Evolutionary conservation across 345 rosid species (phyloP), one percentile per base, ranked within the genome.

Genomic region (Turnera subulata): DNA sequence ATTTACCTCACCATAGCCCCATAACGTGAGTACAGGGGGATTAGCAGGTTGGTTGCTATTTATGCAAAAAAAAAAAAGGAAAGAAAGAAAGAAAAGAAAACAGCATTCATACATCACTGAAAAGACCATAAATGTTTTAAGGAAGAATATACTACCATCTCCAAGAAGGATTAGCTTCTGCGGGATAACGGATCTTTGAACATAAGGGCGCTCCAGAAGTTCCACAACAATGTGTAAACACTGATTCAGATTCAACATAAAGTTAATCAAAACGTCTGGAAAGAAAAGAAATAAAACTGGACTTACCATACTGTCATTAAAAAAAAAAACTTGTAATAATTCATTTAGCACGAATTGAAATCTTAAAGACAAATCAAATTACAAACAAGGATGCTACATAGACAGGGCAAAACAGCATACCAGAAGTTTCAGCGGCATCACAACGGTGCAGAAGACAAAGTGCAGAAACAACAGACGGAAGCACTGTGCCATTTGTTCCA

Each of bases 151-250:
- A 51, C 72, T 88, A 88, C 98, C 98, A 89, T 86, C 89, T 86
- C 98, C 96, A 89, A 56, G 68, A 63, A 24, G 89, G 86, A 70
- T 73, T 70, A 2, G 80, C 84, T 76, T 92, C 98, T 25, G 84
- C 55, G 32, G 97, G 93, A 56, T 73, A 68, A 49, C 75, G 53
- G 25, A 92, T 77, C 72, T 59, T 82, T 6, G 81, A 72, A 46
- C 76, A 73, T 22, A 82, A 47, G 11, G 81, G 68, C 50, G 50
- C 33, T 52, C 58, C 50, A 1, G 71, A 43, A 39, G 63, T 54
- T 29, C 50, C 37, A n/a, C 55, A 58, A 33, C 2, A 50, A 48
- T 56, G 56, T 48, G 32, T 17, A 33, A 44, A 56, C 49, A 66
- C 78, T 42, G 80, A 58, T 53, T 64, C 80, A 57, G 58, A 37